These are phyloP conservation scores for Saccharomycopsis sp. DNA, from an alignment of 805 yeast species.

Conservation along the genomic window DNA sequence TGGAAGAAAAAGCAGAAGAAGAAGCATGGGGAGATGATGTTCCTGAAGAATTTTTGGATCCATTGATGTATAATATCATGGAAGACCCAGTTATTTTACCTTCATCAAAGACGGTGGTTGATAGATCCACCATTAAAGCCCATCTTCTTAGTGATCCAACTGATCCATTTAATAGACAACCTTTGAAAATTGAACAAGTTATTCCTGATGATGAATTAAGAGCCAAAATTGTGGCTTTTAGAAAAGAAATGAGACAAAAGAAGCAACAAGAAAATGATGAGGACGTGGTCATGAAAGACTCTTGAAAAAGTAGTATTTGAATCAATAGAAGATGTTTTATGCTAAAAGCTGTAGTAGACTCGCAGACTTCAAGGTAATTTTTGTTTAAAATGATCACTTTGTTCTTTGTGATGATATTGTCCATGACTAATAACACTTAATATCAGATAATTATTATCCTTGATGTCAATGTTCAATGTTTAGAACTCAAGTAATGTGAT, in stretches of 20 bases:
- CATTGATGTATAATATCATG: slow-evolving; percentile 93
- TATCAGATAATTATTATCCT: too few species aligned
- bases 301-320: too few species aligned
- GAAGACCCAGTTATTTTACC: slow-evolving; percentile 95
- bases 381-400: too few species aligned
- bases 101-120: slow-evolving; percentile 73
- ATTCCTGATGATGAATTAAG: slow-evolving; percentile 65
- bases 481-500: too few species aligned
- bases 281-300: slow-evolving; percentile 19
- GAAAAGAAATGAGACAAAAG: slow-evolving; percentile 30
- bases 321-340: too few species aligned
- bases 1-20: slow-evolving; percentile 71
- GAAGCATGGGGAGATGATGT: slow-evolving; percentile 72
- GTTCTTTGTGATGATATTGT: too few species aligned
- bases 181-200: slow-evolving; percentile 82
- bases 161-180: slow-evolving; percentile 94
- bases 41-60: slow-evolving; percentile 96
- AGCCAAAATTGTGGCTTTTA: slow-evolving; percentile 49
- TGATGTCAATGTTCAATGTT: too few species aligned
- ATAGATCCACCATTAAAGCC: slow-evolving; percentile 83
- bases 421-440: too few species aligned
- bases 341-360: too few species aligned
- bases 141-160: slow-evolving; percentile 91
- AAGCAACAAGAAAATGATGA: slow-evolving; percentile 23
- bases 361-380: too few species aligned